Evolutionary conservation across 2,329 filamentous ascomycete genomes (phyloP).

Genomic region (Aspergillus caelatus): DNA sequence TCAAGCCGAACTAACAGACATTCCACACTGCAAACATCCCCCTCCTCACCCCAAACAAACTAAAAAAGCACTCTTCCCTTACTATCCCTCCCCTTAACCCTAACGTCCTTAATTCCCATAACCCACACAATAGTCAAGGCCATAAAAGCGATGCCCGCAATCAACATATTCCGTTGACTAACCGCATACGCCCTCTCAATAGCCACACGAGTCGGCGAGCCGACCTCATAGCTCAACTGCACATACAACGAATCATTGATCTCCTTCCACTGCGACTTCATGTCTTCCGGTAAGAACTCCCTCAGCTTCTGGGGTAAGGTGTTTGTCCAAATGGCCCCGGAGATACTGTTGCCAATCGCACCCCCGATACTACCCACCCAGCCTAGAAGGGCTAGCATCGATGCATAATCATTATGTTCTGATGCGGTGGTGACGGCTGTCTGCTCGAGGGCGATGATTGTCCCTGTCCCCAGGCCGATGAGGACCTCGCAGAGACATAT

Average conservation of each 20-base stretch:
- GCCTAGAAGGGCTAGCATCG: slow-evolving; percentile 50
- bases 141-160: slow-evolving; percentile 28
- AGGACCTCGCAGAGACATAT: slow-evolving; percentile 59
- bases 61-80: slow-evolving; percentile 6
- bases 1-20: no score
- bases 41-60: no score
- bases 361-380: slow-evolving; percentile 35
- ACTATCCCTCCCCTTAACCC: not conserved
- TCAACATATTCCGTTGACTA: slow-evolving; percentile 44
- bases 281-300: slow-evolving; percentile 33
- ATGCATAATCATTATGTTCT: slow-evolving; percentile 56
- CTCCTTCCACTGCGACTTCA: slow-evolving; percentile 9
- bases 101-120: slow-evolving; percentile 5
- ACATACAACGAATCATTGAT: slow-evolving; percentile 16
- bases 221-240: slow-evolving; percentile 36
- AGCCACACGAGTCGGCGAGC: slow-evolving; percentile 40
- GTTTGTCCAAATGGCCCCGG: slow-evolving; percentile 37
- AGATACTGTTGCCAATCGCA: slow-evolving; percentile 33
- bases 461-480: slow-evolving; percentile 56
- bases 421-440: slow-evolving; percentile 56
- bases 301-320: slow-evolving; percentile 39
- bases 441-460: slow-evolving; percentile 54
- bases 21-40: not conserved
- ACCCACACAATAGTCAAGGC: slow-evolving; percentile 14
- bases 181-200: slow-evolving; percentile 50